Conservation (phyloP, 2,329 filamentous ascomycete genomes). For the Lomentospora prolificans region DNA sequence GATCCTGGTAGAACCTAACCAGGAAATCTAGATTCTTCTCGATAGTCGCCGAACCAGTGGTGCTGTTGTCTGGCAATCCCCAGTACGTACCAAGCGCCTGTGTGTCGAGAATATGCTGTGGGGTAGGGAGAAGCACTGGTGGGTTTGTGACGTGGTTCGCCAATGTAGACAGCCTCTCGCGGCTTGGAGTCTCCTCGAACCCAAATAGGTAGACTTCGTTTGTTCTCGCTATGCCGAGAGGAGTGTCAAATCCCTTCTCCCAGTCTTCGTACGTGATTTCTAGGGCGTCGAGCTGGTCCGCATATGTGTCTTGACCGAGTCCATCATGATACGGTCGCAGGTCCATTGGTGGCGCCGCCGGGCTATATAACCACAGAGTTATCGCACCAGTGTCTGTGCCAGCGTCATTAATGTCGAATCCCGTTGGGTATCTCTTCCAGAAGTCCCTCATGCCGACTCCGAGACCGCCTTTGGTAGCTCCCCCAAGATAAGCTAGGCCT, state of each 20-base stretch:
- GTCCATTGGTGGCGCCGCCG: conserved; percentile 44
- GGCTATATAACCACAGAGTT: conserved; percentile 52
- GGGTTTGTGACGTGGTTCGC: conserved; percentile 38
- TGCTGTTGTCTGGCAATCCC: conserved; percentile 27
- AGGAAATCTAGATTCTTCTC: conserved; percentile 47
- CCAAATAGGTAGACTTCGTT: conserved; percentile 45
- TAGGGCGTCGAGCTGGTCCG: conserved; percentile 47
- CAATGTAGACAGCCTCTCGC: conserved; percentile 32
- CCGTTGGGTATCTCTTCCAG: conserved; percentile 53
- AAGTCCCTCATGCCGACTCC: conserved; percentile 50
- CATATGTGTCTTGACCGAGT: conserved; percentile 43
- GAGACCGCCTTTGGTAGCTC: conserved; percentile 45
- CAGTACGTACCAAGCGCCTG: conserved; percentile 47
- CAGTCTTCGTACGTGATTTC: conserved; percentile 57
- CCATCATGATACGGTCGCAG: conserved; percentile 49
- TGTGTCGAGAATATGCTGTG: conserved; percentile 38
- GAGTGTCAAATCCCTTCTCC: conserved; percentile 43
- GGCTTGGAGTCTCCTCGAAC: conserved; percentile 41
- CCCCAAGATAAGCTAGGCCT: conserved; percentile 49
- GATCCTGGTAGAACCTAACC: conserved; percentile 42
- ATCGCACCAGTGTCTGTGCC: conserved; percentile 38
- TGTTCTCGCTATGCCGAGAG: conserved; percentile 47
- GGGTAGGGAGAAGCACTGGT: conserved; percentile 39
- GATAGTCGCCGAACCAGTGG: conserved; percentile 25
- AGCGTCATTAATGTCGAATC: conserved; percentile 44